These are phyloP conservation scores for Bryum argenteum DNA, from an alignment of 225 moss, liverwort and hornwort genomes.

Conservation along the genomic window DNA sequence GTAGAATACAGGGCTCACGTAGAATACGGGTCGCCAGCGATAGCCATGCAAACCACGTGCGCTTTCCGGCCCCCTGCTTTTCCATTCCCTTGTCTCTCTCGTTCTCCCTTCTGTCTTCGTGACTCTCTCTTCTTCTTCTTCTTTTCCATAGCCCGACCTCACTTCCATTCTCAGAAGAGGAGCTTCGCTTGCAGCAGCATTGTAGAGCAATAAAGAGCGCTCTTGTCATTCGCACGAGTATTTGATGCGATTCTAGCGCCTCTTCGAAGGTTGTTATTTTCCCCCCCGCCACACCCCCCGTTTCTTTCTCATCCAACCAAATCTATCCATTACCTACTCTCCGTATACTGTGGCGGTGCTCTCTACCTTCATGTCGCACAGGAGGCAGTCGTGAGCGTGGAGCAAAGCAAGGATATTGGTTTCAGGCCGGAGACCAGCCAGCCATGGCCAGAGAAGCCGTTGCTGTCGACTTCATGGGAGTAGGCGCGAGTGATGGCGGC, in stretches of 20 bases:
- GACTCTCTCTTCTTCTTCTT: background rate
- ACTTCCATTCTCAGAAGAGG: no score
- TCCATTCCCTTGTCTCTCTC: constrained; percentile 4
- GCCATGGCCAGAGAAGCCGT: constrained; percentile 48
- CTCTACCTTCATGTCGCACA: constrained; percentile 37
- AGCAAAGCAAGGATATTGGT: background rate
- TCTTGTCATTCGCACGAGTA: no score
- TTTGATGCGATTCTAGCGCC: background rate
- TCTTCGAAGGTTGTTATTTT: no score
- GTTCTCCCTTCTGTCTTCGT: background rate
- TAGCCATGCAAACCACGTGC: constrained; percentile 46
- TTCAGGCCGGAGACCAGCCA: no score
- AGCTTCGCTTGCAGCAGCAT: background rate
- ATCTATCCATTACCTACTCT: background rate
- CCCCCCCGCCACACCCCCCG: no score
- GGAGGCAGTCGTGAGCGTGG: constrained; percentile 8
- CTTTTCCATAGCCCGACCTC: background rate
- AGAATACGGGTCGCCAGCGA: constrained; percentile 8
- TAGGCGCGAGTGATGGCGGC: constrained; percentile 26
- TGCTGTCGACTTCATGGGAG: constrained; percentile 51
- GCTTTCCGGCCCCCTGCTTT: constrained; percentile 22
- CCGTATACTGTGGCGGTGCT: background rate
- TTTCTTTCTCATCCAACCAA: constrained; percentile 4
- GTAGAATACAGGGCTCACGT: background rate
- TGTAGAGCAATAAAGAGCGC: background rate